A percentile compares a stretch with the other conserved stretches of the same genome.
Evolutionary conservation across 2,329 filamentous ascomycete genomes (phyloP).

Genomic region (Aureobasidium sp.): DNA sequence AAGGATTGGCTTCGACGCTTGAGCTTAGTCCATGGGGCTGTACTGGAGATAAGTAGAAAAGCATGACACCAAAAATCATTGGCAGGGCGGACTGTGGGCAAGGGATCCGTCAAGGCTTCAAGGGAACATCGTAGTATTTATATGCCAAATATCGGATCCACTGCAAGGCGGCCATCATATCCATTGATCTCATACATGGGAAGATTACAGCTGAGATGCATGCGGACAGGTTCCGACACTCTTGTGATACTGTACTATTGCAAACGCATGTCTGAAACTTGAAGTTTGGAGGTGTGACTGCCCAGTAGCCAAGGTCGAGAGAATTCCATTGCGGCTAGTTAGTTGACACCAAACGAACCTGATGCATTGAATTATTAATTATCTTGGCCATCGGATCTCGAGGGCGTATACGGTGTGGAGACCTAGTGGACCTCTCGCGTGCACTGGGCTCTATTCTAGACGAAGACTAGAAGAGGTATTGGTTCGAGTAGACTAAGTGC

Average conservation of each 20-base stretch:
- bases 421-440: not conserved
- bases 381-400: not conserved
- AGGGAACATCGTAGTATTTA: not conserved
- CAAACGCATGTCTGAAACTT: not conserved
- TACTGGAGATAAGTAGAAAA: not conserved
- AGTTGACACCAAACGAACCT: not conserved
- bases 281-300: not conserved
- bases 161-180: not conserved
- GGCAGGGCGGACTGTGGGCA: constrained; percentile 9
- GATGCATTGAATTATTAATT: not conserved
- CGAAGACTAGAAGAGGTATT: not conserved
- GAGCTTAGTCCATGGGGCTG: not conserved
- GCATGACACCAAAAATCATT: not conserved
- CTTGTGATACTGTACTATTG: constrained; percentile 1
- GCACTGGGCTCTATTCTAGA: not conserved
- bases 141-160: not conserved
- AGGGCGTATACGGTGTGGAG: not conserved
- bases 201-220: not conserved
- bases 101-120: not conserved
- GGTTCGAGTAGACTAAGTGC: not conserved
- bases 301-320: not conserved
- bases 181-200: not conserved
- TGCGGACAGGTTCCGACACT: not conserved
- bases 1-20: constrained; percentile 1
- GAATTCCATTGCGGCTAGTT: too few species aligned